Evolutionary conservation across 768 basidiomycete genomes (phyloP), one percentile per base, ranked within the genome.

Genomic region (Xerocomus potaroensis): DNA sequence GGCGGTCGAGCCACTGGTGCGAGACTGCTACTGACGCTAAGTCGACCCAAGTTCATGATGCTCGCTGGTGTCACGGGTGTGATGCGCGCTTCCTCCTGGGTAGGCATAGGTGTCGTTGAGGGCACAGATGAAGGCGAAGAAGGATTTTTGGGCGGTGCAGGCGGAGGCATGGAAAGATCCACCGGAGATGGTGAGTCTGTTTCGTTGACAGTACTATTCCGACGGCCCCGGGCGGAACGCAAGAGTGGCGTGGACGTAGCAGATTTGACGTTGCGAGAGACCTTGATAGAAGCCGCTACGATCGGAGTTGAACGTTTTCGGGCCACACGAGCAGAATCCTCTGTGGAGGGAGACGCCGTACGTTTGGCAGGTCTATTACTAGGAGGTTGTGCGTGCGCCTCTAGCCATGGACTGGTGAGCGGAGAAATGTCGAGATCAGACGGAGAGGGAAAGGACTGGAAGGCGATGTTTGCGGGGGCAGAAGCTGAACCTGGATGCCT

Each of bases 11-110:
- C 21, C 24, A 46, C 43, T 3, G 72, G 72, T 5, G 72, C 61
- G 29, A 75, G 62, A 23, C 72, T 64, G 49, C 67, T 78, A 39
- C 75, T 72, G 42, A 78, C 69, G 5, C 82, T 79, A 3, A 85
- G 64, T 30, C 77, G 69, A 3, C 84, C 83, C 7, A 98, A 73
- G 53, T 94, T 94, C 89, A 97, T 91, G 60, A 97, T 86, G 48
- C 82, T 88, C 0, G 91, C 87, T 1, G 94, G 94, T 0, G 94
- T 96, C 35, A 91, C 90, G 6, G 94, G 94, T 5, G 73, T 79
- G 50, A 82, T 50, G 71, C 73, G 62, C 62, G 60, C 7, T 43
- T 55, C 50, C 21, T 56, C 59, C 30, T 49, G 54, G 1, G 50
- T 19, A 38, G 53, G 46, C 24, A 47, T 32, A 19, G 48, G 21